Evolutionary conservation across 2,329 filamentous ascomycete genomes (phyloP).

Genomic region (Talaromyces sp.): DNA sequence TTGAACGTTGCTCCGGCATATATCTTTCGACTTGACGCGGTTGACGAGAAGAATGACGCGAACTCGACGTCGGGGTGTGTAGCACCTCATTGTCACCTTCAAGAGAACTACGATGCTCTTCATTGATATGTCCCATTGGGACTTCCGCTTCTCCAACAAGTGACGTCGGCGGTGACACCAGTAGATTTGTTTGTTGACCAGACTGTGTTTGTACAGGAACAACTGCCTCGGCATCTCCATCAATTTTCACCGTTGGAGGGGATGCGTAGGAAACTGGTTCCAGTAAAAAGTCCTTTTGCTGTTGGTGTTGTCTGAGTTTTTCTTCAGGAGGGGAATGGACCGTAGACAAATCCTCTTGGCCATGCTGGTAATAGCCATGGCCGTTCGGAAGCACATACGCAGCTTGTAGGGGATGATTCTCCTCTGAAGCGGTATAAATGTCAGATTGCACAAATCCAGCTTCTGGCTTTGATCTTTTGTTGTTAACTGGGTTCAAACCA

Average conservation of each 20-base stretch:
- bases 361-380: conserved; percentile 12
- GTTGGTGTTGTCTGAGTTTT: background rate
- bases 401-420: conserved; percentile 14
- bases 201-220: conserved; percentile 19
- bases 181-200: conserved; percentile 29
- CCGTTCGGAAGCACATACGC: conserved; percentile 8
- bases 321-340: conserved; percentile 11
- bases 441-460: conserved; percentile 23
- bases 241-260: conserved; percentile 30
- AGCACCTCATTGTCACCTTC: conserved; percentile 18
- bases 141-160: conserved; percentile 37
- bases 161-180: conserved; percentile 42
- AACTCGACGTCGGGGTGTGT: conserved; percentile 35
- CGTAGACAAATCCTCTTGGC: conserved; percentile 1
- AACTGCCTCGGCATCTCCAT: conserved; percentile 26
- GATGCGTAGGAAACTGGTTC: conserved; percentile 30
- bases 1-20: conserved; percentile 25
- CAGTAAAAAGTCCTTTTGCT: conserved; percentile 16
- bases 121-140: conserved; percentile 19
- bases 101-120: conserved; percentile 23
- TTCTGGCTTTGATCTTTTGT: conserved; percentile 32
- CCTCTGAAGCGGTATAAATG: conserved; percentile 16
- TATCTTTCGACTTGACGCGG: conserved; percentile 37
- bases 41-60: conserved; percentile 41
- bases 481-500: conserved; percentile 15